Evolutionary conservation across 306 rosid species (phyloP).

Genomic region (Vicia villosa): DNA sequence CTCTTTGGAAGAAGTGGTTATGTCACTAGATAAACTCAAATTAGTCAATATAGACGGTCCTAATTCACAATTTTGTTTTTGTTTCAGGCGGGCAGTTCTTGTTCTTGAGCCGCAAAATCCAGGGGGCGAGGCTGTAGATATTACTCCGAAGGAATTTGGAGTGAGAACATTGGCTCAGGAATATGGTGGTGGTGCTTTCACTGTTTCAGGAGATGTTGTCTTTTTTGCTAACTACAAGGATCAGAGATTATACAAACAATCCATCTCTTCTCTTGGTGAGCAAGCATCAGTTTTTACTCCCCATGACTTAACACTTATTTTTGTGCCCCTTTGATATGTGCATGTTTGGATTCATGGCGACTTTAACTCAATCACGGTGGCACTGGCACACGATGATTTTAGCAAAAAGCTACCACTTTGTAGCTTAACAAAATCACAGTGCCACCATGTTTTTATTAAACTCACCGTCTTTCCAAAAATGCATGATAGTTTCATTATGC

Average conservation of each 20-base stretch:
- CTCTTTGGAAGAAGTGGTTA: not conserved
- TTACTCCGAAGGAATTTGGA: conserved; percentile 81
- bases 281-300: conserved; percentile 7
- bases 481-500: conserved; percentile 2
- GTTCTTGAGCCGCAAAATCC: conserved; percentile 68
- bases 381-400: not conserved
- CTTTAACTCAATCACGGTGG: not conserved
- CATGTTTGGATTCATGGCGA: not conserved
- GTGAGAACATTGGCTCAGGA: conserved; percentile 94
- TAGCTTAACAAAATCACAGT: not conserved
- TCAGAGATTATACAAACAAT: conserved; percentile 85
- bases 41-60: not conserved
- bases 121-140: conserved; percentile 64
- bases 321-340: not conserved
- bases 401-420: not conserved
- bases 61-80: not conserved
- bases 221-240: conserved; percentile 84
- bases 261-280: conserved; percentile 53
- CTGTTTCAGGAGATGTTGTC: conserved; percentile 64
- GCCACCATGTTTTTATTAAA: not conserved
- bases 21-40: not conserved
- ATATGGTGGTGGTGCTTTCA: conserved; percentile 90
- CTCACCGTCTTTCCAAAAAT: not conserved
- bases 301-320: conserved; percentile 4
- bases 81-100: conserved; percentile 76